phyloP scores from a whole-genome alignment of 345 rosid genomes.

The Bruguiera parviflora region DNA sequence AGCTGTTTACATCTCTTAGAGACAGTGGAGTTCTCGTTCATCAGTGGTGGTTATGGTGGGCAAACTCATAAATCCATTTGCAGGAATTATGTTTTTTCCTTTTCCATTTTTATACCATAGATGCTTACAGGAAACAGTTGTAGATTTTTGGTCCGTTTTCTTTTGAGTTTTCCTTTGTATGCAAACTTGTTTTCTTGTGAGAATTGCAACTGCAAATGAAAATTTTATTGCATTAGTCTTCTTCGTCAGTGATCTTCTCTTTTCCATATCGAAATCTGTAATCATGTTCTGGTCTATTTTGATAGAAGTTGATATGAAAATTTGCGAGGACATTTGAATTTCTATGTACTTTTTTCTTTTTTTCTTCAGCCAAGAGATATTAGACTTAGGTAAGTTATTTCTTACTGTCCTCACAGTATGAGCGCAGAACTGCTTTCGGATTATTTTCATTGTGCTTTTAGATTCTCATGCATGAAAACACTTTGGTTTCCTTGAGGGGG shows the following conservation, averaged over 20 bases:
- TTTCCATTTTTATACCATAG: background rate
- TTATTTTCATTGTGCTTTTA: too few species aligned
- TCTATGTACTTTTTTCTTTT: too few species aligned
- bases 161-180: constrained; percentile 17
- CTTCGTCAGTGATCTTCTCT: background rate
- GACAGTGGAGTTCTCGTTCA: constrained; percentile 91
- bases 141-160: constrained; percentile 7
- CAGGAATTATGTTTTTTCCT: constrained; percentile 3
- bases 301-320: too few species aligned
- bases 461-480: too few species aligned
- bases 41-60: constrained; percentile 79
- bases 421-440: too few species aligned
- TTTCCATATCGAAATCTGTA: background rate
- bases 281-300: too few species aligned
- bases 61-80: background rate
- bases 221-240: constrained; percentile 1
- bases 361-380: too few species aligned
- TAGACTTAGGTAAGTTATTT: too few species aligned
- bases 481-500: too few species aligned
- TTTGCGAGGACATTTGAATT: too few species aligned
- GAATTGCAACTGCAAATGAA: constrained; percentile 35
- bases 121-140: constrained; percentile 19
- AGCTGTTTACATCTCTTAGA: constrained; percentile 71
- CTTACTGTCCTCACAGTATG: too few species aligned
- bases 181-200: constrained; percentile 35